A percentile compares a stretch with the other conserved stretches of the same genome.
These are phyloP conservation scores for Boletus insuetus DNA, from an alignment of 768 basidiomycete species.

Conservation along the genomic window DNA sequence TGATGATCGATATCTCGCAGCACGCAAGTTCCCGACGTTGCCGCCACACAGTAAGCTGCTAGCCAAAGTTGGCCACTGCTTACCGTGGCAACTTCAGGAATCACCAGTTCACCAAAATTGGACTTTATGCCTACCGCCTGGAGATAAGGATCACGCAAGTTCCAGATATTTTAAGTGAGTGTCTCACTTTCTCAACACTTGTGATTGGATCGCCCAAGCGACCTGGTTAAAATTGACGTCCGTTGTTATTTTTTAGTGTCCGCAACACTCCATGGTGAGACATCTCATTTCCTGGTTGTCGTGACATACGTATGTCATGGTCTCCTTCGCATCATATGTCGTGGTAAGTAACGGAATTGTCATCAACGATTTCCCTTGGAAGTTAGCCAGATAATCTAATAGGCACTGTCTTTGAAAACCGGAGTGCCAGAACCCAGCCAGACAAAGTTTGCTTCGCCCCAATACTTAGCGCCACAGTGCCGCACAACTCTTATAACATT, in stretches of 20 bases:
- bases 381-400: background rate
- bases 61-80: background rate
- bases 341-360: background rate
- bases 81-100: background rate
- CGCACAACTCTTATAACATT: background rate
- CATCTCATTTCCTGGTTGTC: conserved; percentile 8
- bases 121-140: background rate
- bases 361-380: background rate
- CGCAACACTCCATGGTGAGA: conserved; percentile 14
- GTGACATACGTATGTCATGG: background rate
- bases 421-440: background rate
- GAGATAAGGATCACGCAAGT: conserved; percentile 12
- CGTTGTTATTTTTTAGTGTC: background rate
- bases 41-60: background rate
- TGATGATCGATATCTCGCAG: background rate
- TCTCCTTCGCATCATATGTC: background rate
- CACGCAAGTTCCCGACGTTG: background rate
- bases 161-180: conserved; percentile 1
- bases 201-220: background rate
- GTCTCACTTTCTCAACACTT: conserved; percentile 19
- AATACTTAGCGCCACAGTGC: background rate
- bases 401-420: background rate
- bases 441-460: background rate
- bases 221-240: background rate
- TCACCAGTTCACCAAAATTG: background rate